These are phyloP conservation scores for Pachyrhizus erosus DNA, from an alignment of 306 rosid genomes.

Conservation along the genomic window DNA sequence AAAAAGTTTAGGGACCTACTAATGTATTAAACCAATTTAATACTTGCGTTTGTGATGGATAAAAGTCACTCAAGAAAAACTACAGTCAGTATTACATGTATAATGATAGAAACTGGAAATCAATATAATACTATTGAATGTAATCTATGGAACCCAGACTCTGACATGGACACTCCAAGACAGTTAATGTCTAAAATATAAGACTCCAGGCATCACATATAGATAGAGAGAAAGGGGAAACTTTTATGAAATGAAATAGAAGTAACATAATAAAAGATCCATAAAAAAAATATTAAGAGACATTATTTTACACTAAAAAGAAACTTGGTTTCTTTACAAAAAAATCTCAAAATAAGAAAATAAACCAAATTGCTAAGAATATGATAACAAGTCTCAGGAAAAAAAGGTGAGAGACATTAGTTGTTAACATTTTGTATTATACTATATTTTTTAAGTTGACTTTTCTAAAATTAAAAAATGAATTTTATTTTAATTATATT, in stretches of 20 bases:
- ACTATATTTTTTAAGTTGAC: not conserved
- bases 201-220: not conserved
- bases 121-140: not conserved
- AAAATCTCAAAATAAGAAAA: not conserved
- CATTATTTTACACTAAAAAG: not conserved
- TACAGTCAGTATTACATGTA: not conserved
- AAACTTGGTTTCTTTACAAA: not conserved
- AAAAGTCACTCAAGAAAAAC: not conserved
- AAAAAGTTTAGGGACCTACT: too few relatives aligned
- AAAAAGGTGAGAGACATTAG: not conserved
- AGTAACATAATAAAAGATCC: not conserved
- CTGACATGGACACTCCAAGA: too few relatives aligned
- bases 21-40: too few relatives aligned
- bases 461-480: not conserved
- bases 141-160: too few relatives aligned
- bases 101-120: conserved; percentile 9
- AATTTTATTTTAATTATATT: too few relatives aligned
- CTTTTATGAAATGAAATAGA: not conserved
- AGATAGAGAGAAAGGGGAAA: too few relatives aligned
- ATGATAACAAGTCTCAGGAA: not conserved
- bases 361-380: not conserved
- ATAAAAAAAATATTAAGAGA: too few relatives aligned
- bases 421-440: not conserved
- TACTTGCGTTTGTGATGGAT: not conserved
- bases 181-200: not conserved